phyloP scores from a whole-genome alignment of 2,329 filamentous ascomycete species.

The Penicillium sp. region DNA sequence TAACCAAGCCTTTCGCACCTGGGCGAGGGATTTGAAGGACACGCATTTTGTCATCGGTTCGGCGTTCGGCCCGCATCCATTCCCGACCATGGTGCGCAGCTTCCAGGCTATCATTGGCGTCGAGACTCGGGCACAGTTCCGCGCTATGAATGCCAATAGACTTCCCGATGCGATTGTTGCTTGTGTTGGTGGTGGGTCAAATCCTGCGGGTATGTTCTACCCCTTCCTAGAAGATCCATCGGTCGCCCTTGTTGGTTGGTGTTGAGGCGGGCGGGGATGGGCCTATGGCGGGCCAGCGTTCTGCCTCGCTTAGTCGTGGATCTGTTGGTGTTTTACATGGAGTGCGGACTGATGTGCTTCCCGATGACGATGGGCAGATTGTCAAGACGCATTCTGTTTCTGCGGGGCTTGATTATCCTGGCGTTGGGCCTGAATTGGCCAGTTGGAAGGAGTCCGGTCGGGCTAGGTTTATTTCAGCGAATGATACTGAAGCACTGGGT shows the following conservation, averaged over 20 bases:
- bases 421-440: constrained; percentile 86
- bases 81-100: constrained; percentile 88
- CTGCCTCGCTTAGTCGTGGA: constrained; percentile 78
- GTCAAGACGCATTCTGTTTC: constrained; percentile 89
- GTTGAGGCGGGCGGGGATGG: constrained; percentile 93
- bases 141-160: constrained; percentile 63
- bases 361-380: constrained; percentile 87
- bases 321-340: constrained; percentile 92
- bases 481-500: constrained; percentile 79
- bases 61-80: constrained; percentile 92
- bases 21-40: constrained; percentile 83
- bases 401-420: constrained; percentile 90
- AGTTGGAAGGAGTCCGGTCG: constrained; percentile 85
- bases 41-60: constrained; percentile 97
- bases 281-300: constrained; percentile 74
- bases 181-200: constrained; percentile 89
- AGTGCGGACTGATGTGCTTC: constrained; percentile 87
- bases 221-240: constrained; percentile 78
- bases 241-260: constrained; percentile 83
- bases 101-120: constrained; percentile 81
- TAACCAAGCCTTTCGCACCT: constrained; percentile 87
- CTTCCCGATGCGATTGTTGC: constrained; percentile 94
- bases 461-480: constrained; percentile 82
- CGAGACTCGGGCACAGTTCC: constrained; percentile 87
- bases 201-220: constrained; percentile 95